phyloP scores from a whole-genome alignment of 805 yeast genomes.

The Metschnikowia rubicola region DNA sequence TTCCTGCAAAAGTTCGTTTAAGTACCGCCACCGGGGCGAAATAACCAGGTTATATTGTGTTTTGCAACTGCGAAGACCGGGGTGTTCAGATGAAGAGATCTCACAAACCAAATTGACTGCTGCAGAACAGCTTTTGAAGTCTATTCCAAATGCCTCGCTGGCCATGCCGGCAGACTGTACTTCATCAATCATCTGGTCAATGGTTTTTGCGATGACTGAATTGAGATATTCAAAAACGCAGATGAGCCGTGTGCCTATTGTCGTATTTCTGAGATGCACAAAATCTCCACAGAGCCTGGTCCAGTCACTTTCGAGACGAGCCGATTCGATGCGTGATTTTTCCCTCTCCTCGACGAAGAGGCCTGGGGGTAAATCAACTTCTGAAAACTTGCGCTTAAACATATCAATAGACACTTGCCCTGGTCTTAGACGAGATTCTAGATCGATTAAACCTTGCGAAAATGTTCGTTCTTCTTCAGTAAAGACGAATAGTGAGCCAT shows the following conservation, averaged over 20 bases:
- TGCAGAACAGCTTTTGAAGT: slow-evolving; percentile 40
- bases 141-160: slow-evolving; percentile 27
- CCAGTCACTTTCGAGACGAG: slow-evolving; percentile 9
- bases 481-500: slow-evolving; percentile 3
- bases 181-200: slow-evolving; percentile 3
- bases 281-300: slow-evolving; percentile 3
- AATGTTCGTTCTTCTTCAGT: slow-evolving; percentile 3
- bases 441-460: background rate
- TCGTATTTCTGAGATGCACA: slow-evolving; percentile 5
- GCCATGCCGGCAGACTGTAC: slow-evolving; percentile 17
- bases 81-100: slow-evolving; percentile 18
- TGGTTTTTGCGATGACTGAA: slow-evolving; percentile 3
- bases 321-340: background rate
- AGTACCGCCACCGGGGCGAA: slow-evolving; percentile 10
- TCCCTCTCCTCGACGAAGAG: background rate
- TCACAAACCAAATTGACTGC: slow-evolving; percentile 31
- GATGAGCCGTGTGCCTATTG: slow-evolving; percentile 10
- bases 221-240: slow-evolving; percentile 9
- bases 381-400: slow-evolving; percentile 7
- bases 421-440: slow-evolving; percentile 4
- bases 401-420: slow-evolving; percentile 14
- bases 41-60: slow-evolving; percentile 10
- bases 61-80: slow-evolving; percentile 1
- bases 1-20: slow-evolving; percentile 5
- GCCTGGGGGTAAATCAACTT: slow-evolving; percentile 2